A percentile compares a stretch with the other conserved stretches of the same genome.
These are phyloP conservation scores for Williopsis jadinii DNA, from an alignment of 1,139 yeast genomes.

Conservation along the genomic window DNA sequence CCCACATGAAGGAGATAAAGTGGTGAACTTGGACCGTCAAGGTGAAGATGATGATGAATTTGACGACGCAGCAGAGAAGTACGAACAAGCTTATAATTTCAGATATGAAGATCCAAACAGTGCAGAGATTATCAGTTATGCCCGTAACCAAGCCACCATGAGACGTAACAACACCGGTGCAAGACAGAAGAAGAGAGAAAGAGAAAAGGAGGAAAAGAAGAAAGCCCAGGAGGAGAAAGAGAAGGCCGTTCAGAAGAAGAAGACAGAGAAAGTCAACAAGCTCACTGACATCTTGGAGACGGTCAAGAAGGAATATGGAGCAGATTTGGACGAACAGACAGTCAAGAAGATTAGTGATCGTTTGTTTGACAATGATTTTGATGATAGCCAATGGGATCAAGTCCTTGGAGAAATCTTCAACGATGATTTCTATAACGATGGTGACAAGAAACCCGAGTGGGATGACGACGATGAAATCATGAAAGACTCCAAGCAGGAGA, in stretches of 20 bases:
- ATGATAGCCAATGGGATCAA: constrained; percentile 86
- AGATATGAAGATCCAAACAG: constrained; percentile 90
- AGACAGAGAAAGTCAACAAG: constrained; percentile 67
- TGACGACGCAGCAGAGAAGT: constrained; percentile 85
- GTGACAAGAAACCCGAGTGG: constrained; percentile 47
- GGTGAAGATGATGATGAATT: constrained; percentile 64
- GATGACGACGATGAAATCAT: constrained; percentile 42
- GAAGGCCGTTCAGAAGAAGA: constrained; percentile 62
- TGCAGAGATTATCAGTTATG: constrained; percentile 91
- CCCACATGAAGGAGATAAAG: constrained; percentile 51
- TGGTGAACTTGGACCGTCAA: constrained; percentile 45
- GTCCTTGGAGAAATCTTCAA: constrained; percentile 81
- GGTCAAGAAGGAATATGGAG: constrained; percentile 79
- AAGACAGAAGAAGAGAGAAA: constrained; percentile 79
- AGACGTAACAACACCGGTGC: constrained; percentile 66
- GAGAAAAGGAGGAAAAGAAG: constrained; percentile 47
- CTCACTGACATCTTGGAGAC: constrained; percentile 71
- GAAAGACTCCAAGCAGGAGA: constrained; percentile 26
- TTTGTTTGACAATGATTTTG: constrained; percentile 80
- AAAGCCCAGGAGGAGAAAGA: constrained; percentile 50
- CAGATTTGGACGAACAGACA: constrained; percentile 52
- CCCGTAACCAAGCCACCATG: constrained; percentile 89
- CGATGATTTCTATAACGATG: constrained; percentile 68
- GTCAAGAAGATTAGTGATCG: constrained; percentile 63
- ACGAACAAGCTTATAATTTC: constrained; percentile 90